A percentile compares a stretch with the other conserved stretches of the same genome.
Conservation (phyloP, 73 alveolate species). For the Breviolum minutum region DNA sequence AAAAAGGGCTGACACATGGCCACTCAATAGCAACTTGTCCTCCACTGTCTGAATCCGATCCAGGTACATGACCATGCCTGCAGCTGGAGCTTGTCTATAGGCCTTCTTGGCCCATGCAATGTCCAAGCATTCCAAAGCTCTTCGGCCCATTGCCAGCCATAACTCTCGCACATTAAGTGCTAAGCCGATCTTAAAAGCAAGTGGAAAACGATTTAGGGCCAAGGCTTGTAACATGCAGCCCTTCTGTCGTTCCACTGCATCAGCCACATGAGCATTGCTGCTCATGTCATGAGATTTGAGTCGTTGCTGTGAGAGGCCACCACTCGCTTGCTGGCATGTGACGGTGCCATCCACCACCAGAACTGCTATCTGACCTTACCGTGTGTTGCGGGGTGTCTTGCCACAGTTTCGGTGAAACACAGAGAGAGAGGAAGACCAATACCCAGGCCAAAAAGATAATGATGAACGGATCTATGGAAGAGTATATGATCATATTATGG, state of each 20-base stretch:
- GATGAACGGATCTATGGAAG: too few species aligned
- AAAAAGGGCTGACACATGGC: conserved; percentile 81
- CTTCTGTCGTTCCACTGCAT: conserved; percentile 79
- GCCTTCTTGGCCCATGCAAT: conserved; percentile 93
- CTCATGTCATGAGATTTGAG: conserved; percentile 86
- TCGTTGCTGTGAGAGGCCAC: conserved; percentile 48
- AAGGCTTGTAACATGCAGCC: conserved; percentile 69
- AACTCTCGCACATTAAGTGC: conserved; percentile 45
- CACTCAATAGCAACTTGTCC: conserved; percentile 91
- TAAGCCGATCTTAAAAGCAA: conserved; percentile 85
- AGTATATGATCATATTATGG: too few species aligned
- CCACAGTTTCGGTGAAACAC: too few species aligned
- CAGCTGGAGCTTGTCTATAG: conserved; percentile 54
- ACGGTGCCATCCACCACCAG: conserved; percentile 81
- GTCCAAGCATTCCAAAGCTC: conserved; percentile 88
- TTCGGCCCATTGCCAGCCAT: conserved; percentile 94
- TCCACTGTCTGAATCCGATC: conserved; percentile 8
- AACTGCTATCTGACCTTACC: conserved; percentile 36
- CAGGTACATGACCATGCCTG: conserved; percentile 47
- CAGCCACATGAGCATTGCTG: conserved; percentile 76
- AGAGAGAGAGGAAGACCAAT: too few species aligned
- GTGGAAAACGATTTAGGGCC: conserved; percentile 72
- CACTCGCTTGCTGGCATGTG: conserved; percentile 79
- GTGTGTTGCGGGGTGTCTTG: too few species aligned
- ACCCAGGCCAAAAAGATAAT: too few species aligned